A percentile compares a stretch with the other conserved stretches of the same genome.
Evolutionary conservation across 495 filamentous ascomycete genomes (phyloP).

Genomic region (Hypoxylon crocopeplum): DNA sequence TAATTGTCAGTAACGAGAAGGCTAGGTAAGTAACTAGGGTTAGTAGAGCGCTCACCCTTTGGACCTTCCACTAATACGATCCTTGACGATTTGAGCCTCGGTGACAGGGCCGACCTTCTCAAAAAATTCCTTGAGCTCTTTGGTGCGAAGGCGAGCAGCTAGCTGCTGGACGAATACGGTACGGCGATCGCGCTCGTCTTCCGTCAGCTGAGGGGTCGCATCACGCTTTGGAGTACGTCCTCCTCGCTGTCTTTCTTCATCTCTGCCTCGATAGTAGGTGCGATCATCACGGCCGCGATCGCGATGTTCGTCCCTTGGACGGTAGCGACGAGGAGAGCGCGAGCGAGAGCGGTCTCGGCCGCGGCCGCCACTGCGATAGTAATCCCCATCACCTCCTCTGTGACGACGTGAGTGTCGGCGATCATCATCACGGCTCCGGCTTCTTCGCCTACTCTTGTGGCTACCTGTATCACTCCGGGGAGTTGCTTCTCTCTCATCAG

Average conservation of each 20-base stretch:
- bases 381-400: constrained; percentile 75
- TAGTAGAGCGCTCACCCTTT: constrained; percentile 77
- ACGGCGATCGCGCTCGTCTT: constrained; percentile 94
- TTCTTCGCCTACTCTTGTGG: constrained; percentile 83
- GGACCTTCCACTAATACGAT: constrained; percentile 92
- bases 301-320: constrained; percentile 67
- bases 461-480: constrained; percentile 82
- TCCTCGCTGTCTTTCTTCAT: constrained; percentile 54
- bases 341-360: constrained; percentile 73
- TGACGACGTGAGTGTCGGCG: constrained; percentile 81
- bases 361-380: constrained; percentile 69
- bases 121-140: constrained; percentile 94
- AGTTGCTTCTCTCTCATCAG: constrained; percentile 63
- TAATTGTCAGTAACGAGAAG: not conserved
- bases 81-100: constrained; percentile 99
- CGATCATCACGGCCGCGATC: constrained; percentile 57
- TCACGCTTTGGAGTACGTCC: constrained; percentile 60
- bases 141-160: constrained; percentile 87
- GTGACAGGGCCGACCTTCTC: constrained; percentile 95
- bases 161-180: constrained; percentile 99
- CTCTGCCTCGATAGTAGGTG: constrained; percentile 59
- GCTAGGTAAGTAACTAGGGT: not conserved
- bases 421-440: constrained; percentile 81
- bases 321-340: constrained; percentile 80
- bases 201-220: constrained; percentile 71